Evolutionary conservation across 768 basidiomycete genomes (phyloP).

Genomic region (Trametes cingulata): DNA sequence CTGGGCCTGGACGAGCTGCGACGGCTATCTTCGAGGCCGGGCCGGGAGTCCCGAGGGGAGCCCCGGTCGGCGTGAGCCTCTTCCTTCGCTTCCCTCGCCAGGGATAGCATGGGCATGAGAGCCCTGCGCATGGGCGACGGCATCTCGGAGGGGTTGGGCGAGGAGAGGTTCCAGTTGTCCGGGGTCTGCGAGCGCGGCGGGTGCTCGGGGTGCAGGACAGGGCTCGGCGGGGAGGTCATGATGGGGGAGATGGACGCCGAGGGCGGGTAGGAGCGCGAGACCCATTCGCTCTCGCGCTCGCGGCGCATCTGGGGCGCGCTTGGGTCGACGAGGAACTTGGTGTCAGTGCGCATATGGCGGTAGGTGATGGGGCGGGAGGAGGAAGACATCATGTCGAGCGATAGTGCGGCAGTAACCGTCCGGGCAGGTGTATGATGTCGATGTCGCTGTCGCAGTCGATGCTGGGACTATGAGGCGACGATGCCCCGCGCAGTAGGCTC

Average conservation of each 20-base stretch:
- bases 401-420: not conserved
- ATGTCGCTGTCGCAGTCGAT: not conserved
- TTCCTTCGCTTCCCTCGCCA: constrained; percentile 17
- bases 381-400: constrained; percentile 7
- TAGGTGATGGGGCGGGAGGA: constrained; percentile 11
- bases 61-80: constrained; percentile 1
- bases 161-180: constrained; percentile 20
- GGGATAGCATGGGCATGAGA: constrained; percentile 15
- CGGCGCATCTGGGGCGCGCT: constrained; percentile 2
- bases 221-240: constrained; percentile 14
- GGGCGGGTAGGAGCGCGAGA: constrained; percentile 20
- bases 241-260: constrained; percentile 10
- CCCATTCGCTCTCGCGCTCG: constrained; percentile 12
- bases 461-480: not conserved
- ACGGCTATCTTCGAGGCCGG: constrained; percentile 12
- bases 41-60: not conserved
- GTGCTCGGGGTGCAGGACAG: constrained; percentile 14
- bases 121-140: constrained; percentile 18
- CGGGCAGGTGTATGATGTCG: not conserved
- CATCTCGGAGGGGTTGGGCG: constrained; percentile 17
- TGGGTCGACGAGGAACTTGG: constrained; percentile 15
- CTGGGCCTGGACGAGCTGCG: constrained; percentile 15
- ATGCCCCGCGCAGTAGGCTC: constrained; percentile 5
- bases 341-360: constrained; percentile 14
- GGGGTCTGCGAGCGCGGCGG: constrained; percentile 15